Evolutionary conservation across 1,284 basidiomycete species (phyloP).

Genomic region (Cutaneotrichosporon cavernicola): DNA sequence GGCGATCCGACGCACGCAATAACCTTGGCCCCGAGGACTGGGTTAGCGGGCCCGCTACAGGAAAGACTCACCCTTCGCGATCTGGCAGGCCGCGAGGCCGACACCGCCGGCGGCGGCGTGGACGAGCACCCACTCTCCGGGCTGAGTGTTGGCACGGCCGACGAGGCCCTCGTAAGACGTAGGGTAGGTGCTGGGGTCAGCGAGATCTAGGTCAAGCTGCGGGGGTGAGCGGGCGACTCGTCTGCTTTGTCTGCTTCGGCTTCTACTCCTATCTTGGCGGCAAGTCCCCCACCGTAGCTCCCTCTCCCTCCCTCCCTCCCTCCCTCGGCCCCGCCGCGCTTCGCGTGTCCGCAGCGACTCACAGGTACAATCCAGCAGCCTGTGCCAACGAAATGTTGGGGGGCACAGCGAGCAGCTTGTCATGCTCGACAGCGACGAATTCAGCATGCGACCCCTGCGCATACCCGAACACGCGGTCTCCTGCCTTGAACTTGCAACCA

Average conservation of each 20-base stretch:
- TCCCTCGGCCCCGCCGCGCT: background rate
- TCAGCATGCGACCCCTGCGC: constrained; percentile 75
- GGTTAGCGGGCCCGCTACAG: background rate
- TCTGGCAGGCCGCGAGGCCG: constrained; percentile 83
- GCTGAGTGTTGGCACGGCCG: constrained; percentile 72
- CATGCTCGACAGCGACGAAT: constrained; percentile 61
- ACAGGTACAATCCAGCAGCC: constrained; percentile 52
- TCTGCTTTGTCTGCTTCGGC: background rate
- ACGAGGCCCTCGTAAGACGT: constrained; percentile 74
- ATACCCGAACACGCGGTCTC: constrained; percentile 88
- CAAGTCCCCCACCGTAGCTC: too few species aligned
- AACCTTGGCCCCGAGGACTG: constrained; percentile 53
- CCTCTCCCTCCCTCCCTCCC: background rate
- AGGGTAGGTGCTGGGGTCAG: constrained; percentile 20
- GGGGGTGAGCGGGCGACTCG: background rate
- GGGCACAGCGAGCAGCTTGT: constrained; percentile 62
- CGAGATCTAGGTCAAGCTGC: background rate
- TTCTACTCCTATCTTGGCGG: background rate
- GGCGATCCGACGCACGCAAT: constrained; percentile 54
- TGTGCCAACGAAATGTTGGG: constrained; percentile 65
- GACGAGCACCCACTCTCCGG: constrained; percentile 83
- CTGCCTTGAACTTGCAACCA: constrained; percentile 74
- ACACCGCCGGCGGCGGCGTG: constrained; percentile 85
- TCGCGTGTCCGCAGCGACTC: background rate
- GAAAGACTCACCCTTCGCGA: constrained; percentile 64